Conservation (phyloP, 148 eudicot species). For the Chenopodium suecicum region DNA sequence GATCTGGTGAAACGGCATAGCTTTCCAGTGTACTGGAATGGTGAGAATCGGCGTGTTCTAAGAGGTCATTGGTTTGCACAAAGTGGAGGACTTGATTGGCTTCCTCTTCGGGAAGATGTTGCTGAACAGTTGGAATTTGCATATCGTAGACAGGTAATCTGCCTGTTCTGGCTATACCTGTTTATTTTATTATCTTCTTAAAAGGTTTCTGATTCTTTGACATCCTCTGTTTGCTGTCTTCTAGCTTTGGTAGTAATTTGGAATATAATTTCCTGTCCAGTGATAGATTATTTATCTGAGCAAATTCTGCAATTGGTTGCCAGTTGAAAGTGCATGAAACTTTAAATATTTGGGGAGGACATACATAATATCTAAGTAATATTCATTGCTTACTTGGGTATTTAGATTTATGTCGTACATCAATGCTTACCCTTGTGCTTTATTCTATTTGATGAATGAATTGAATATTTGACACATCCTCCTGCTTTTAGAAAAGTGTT, state of each 20-base stretch:
- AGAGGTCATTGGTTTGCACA: conserved; percentile 99
- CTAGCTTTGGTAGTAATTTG: background rate
- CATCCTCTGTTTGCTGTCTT: background rate
- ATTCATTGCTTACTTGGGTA: background rate
- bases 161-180: background rate
- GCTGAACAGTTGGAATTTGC: conserved; percentile 94
- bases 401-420: background rate
- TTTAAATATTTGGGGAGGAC: background rate
- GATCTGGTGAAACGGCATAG: conserved; percentile 82
- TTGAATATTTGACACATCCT: no score
- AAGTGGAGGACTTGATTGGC: conserved; percentile 92
- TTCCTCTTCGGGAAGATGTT: conserved; percentile 96
- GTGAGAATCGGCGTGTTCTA: conserved; percentile 86
- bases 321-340: background rate
- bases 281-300: background rate
- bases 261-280: no score
- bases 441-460: background rate
- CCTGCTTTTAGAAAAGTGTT: no score
- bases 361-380: background rate
- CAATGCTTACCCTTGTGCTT: background rate
- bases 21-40: conserved; percentile 97
- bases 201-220: background rate
- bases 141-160: conserved; percentile 52
- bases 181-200: background rate
- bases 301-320: background rate